Evolutionary conservation across 331 rosid genomes (phyloP).

Genomic region (Stylosanthes scabra): DNA sequence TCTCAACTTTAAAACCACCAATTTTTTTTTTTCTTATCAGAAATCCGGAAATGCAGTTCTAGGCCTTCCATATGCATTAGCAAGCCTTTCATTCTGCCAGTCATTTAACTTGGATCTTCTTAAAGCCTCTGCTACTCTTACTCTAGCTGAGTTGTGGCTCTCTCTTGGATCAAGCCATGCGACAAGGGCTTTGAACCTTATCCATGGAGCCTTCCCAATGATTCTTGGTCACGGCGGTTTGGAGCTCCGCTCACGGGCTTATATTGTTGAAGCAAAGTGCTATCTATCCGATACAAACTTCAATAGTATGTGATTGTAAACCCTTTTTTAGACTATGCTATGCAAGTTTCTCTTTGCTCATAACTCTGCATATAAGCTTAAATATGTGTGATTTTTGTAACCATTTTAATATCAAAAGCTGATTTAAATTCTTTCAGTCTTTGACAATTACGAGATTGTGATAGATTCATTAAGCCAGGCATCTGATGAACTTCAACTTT

Average conservation of each 20-base stretch:
- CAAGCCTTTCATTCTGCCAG: slow-evolving; percentile 94
- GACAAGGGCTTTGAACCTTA: slow-evolving; percentile 82
- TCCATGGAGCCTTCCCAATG: slow-evolving; percentile 89
- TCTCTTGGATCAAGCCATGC: slow-evolving; percentile 92
- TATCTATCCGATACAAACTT: slow-evolving; percentile 78
- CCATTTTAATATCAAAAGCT: slow-evolving; percentile 24
- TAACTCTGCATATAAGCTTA: slow-evolving; percentile 5
- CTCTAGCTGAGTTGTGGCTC: slow-evolving; percentile 93
- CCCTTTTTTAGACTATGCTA: slow-evolving; percentile 16
- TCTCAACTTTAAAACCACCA: slow-evolving; percentile 21
- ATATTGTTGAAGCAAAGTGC: slow-evolving; percentile 90
- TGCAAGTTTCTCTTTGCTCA: slow-evolving; percentile 10
- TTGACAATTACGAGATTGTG: slow-evolving; percentile 60
- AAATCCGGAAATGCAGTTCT: slow-evolving; percentile 97
- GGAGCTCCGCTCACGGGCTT: slow-evolving; percentile 95
- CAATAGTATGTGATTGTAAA: slow-evolving; percentile 53
- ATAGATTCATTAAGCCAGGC: slow-evolving; percentile 87
- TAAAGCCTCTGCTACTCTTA: slow-evolving; percentile 91
- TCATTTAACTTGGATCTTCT: slow-evolving; percentile 97
- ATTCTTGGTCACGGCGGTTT: slow-evolving; percentile 99
- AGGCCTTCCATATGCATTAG: slow-evolving; percentile 92
- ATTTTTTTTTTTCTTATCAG: slow-evolving; percentile 55
- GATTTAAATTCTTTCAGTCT: slow-evolving; percentile 54
- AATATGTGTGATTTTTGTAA: slow-evolving; percentile 8
- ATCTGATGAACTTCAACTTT: slow-evolving; percentile 78